Evolutionary conservation across 345 rosid genomes (phyloP), one percentile per base, ranked within the genome.

Genomic region (Mercurialis annua): DNA sequence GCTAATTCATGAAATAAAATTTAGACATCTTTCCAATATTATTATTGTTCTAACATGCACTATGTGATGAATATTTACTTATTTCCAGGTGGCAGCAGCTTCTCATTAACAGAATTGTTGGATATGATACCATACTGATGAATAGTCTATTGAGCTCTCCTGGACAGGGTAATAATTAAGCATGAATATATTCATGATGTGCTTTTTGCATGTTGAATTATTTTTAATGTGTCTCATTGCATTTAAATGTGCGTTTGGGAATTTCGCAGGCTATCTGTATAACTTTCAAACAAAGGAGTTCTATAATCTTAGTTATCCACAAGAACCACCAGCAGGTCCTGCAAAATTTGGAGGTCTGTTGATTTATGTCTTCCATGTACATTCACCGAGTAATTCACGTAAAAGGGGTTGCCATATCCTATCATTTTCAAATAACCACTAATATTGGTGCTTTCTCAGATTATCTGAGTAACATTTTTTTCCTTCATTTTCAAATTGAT

Each of bases 101-200:
- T 82, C 87, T 92, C 72, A 95, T 95, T 73, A 92, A 95, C 82
- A 83, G 93, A 83, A 77, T 95, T 82, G 99, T 95, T 77, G 99
- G 99, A 74, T 95, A 95, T 66, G 99, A 95, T 83, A 95, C 99
- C 72, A 95, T 95, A 69, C 66, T 95, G 87, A 92, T 92, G 97
- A 95, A 95, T 78, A 95, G 96, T 73, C 81, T 95, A 79, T 84
- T 85, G 79, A 79, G 76, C 80, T 81, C 90, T 71, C 87, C 98
- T 62, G 96, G 96, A 73, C 89, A 88, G 88, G 99, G 99, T 94
- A 80, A 70, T 3, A 44, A 46, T 48, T 51, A 42, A 47, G 34
- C 26, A 27, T 71, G 58, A 29, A 6, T 26, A 21, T 29, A 62
- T 63, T 2, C 36, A 23, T 47, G 26, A 59, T 34, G 21, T 34